These are phyloP conservation scores for Coelastrella sp. DNA, from an alignment of 139 green algal genomes.

Conservation along the genomic window DNA sequence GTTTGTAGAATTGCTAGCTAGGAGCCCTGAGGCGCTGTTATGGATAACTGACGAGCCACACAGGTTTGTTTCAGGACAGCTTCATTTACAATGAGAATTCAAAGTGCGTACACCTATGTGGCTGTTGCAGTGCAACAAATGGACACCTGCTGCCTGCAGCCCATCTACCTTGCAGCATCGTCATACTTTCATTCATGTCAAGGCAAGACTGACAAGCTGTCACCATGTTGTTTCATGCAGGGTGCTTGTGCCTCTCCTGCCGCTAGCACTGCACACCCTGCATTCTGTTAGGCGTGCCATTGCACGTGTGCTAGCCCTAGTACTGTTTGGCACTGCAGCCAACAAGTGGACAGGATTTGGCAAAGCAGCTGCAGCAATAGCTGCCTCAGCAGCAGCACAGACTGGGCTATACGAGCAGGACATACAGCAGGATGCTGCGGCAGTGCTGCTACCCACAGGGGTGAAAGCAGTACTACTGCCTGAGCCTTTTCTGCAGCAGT, in stretches of 20 bases:
- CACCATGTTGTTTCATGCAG: background rate
- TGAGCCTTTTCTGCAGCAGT: constrained; percentile 11
- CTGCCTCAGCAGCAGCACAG: background rate
- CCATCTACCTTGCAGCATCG: too few species aligned
- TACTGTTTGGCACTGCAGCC: constrained; percentile 54
- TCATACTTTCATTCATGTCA: too few species aligned
- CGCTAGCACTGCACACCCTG: constrained; percentile 58
- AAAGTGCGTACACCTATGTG: too few species aligned
- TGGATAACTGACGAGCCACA: too few species aligned
- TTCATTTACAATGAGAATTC: too few species aligned
- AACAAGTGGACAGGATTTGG: constrained; percentile 54
- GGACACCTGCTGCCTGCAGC: too few species aligned
- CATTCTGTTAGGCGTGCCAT: constrained; percentile 57
- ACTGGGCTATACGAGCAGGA: constrained; percentile 1
- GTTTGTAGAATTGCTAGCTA: too few species aligned
- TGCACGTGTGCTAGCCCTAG: constrained; percentile 55
- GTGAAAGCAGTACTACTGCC: constrained; percentile 26
- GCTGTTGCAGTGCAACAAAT: too few species aligned
- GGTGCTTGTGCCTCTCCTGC: constrained; percentile 49
- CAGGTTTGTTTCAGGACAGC: too few species aligned
- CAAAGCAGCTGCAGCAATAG: background rate
- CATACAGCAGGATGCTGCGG: background rate
- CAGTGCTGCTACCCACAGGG: background rate
- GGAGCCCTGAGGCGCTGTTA: too few species aligned
- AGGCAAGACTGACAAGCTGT: too few species aligned